Evolutionary conservation across 2,329 filamentous ascomycete genomes (phyloP).

Genomic region (Epichloe brachyelytri): DNA sequence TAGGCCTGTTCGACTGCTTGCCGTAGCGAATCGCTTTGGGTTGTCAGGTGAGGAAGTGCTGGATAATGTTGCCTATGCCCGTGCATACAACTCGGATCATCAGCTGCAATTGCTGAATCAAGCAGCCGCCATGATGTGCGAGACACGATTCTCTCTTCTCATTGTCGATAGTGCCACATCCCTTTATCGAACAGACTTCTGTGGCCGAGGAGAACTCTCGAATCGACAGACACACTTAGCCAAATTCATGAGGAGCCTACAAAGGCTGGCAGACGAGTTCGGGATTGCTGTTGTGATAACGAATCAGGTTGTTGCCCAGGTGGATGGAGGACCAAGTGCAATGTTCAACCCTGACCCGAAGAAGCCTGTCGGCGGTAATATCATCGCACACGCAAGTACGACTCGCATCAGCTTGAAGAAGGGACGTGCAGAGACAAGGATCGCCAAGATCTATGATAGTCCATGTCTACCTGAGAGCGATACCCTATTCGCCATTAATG

Average conservation of each 20-base stretch:
- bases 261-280: constrained; percentile 69
- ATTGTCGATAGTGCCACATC: constrained; percentile 94
- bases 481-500: constrained; percentile 90
- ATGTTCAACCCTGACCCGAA: constrained; percentile 99
- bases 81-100: constrained; percentile 97
- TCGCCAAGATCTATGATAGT: constrained; percentile 99
- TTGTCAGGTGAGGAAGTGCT: constrained; percentile 93
- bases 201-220: constrained; percentile 93
- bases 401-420: constrained; percentile 93
- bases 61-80: constrained; percentile 95
- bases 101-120: constrained; percentile 91
- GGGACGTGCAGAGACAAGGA: constrained; percentile 83
- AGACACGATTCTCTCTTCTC: constrained; percentile 90
- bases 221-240: constrained; percentile 79
- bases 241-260: constrained; percentile 77
- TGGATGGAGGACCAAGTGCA: constrained; percentile 86
- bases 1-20: constrained; percentile 76
- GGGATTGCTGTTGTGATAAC: constrained; percentile 98
- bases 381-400: constrained; percentile 94
- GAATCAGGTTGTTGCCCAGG: constrained; percentile 96
- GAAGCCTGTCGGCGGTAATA: constrained; percentile 97
- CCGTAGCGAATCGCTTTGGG: constrained; percentile 88
- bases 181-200: constrained; percentile 91
- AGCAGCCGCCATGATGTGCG: constrained; percentile 97
- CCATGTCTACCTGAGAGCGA: constrained; percentile 94